phyloP scores from a whole-genome alignment of 1,284 basidiomycete species.

The Sphaerobolus stellatus region DNA sequence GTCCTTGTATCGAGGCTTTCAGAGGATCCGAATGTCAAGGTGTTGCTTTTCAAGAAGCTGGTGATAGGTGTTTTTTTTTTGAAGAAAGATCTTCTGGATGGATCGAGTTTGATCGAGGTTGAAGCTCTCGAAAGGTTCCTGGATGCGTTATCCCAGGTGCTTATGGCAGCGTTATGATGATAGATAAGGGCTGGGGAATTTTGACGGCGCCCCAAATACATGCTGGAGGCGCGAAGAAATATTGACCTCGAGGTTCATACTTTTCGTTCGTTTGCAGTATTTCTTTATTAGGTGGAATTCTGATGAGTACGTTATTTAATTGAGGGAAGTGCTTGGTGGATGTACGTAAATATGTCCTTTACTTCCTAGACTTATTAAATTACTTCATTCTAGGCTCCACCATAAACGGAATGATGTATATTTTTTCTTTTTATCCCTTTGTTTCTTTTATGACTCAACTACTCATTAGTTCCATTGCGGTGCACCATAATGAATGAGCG shows the following conservation, averaged over 20 bases:
- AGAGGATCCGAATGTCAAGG: constrained; percentile 61
- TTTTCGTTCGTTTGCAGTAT: background rate
- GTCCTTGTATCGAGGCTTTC: constrained; percentile 71
- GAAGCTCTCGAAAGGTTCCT: background rate
- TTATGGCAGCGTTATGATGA: constrained; percentile 37
- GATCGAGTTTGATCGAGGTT: background rate
- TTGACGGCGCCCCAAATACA: constrained; percentile 54
- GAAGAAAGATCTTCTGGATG: background rate
- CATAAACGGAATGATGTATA: constrained; percentile 65
- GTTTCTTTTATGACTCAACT: background rate
- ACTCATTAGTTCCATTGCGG: constrained; percentile 60
- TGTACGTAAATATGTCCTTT: constrained; percentile 43
- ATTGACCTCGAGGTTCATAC: constrained; percentile 60
- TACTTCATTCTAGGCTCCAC: constrained; percentile 47
- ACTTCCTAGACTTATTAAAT: background rate
- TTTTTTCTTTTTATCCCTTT: background rate
- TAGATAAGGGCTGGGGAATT: constrained; percentile 48
- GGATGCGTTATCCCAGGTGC: constrained; percentile 21
- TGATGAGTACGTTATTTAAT: constrained; percentile 42
- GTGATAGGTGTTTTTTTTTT: constrained; percentile 24
- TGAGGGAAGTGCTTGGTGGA: constrained; percentile 67
- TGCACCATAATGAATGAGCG: constrained; percentile 67
- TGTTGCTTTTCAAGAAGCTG: constrained; percentile 74
- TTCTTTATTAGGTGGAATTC: background rate
- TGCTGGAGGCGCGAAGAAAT: constrained; percentile 46